Base-by-base conservation (phyloP, 352 stramenopile species). In the Globisporangium yorkense region DNA sequence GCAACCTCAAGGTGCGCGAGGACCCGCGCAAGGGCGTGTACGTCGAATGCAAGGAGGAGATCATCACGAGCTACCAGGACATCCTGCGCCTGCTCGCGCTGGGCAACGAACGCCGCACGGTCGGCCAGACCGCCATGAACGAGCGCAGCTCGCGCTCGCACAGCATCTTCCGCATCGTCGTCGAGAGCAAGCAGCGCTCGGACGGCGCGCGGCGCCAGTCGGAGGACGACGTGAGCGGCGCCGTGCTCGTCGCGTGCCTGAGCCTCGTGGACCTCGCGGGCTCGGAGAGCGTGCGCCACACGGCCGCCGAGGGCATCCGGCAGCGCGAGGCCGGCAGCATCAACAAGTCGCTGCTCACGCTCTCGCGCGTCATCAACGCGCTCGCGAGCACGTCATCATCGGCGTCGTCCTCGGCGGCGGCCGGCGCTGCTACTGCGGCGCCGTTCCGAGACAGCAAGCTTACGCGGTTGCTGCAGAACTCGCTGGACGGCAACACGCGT, bases 211-310 rank as follows among this genome's bases (percentile, higher is more conserved):
- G 79, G 3, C 63, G 81, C 27, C 67, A 74, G 44, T 87, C 75
- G 0, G 79, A 94, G 47, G 83, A 92, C 49, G 80, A 83, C 56
- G 74, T 84, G 60, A 74, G 84, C 53, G 81, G 86, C 40, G 79
- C 87, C 16, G 88, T 98, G 37, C 72, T 97, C 33, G 90, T 99
- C 7, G 97, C 92, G 3, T 97, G 89, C 29, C 74, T 99, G 6
- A 99, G 97, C 57, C 80, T 99, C 41, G 97, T 99, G 31, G 97
- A 99, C 74, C 80, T 99, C 3, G 97, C 97, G 1, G 97, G 97
- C 16, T 98, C 89, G 2, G 97, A 99, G 71, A 98, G 94, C 74
- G 83, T 98, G 55, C 79, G 96, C 46, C 88, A 98, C 68, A 99
- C 96, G 33, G 92, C 85, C 7, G 94, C 96, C 1, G 97, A 96